These are phyloP conservation scores for Pisolithus marmoratus DNA, from an alignment of 768 basidiomycete genomes.

Conservation along the genomic window DNA sequence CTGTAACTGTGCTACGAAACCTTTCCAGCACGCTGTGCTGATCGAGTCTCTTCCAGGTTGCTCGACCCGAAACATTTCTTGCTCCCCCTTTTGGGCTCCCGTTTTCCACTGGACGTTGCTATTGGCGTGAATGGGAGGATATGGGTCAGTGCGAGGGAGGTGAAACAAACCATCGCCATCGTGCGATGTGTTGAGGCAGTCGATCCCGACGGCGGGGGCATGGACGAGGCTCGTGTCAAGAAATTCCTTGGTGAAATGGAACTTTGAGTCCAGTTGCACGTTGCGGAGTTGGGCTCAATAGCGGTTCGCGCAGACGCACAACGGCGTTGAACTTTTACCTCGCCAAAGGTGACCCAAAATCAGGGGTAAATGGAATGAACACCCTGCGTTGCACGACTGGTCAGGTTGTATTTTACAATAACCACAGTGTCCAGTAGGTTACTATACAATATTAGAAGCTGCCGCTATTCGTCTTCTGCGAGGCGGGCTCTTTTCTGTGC, in stretches of 20 bases:
- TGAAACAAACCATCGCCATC: slow-evolving; percentile 67
- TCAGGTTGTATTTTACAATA: too few relatives aligned
- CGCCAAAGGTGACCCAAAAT: too few relatives aligned
- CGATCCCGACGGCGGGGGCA: slow-evolving; percentile 67
- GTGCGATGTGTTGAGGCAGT: slow-evolving; percentile 76
- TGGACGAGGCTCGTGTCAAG: slow-evolving; percentile 50
- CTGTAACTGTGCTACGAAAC: slow-evolving; percentile 46
- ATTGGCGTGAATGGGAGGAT: slow-evolving; percentile 90
- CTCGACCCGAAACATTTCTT: slow-evolving; percentile 80
- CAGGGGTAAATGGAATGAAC: too few relatives aligned
- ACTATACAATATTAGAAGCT: neutral
- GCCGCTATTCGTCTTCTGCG: slow-evolving; percentile 54
- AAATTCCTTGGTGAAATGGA: slow-evolving; percentile 46
- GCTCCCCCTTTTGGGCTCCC: slow-evolving; percentile 70
- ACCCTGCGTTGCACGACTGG: too few relatives aligned
- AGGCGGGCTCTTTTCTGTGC: slow-evolving; percentile 65
- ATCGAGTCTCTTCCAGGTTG: slow-evolving; percentile 45
- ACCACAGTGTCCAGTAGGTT: too few relatives aligned
- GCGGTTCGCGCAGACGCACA: too few relatives aligned
- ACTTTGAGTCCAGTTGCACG: slow-evolving; percentile 19
- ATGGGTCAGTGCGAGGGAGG: slow-evolving; percentile 78
- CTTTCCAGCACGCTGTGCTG: neutral
- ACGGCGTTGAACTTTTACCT: too few relatives aligned
- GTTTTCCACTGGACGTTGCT: slow-evolving; percentile 83
- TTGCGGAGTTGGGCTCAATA: neutral